Evolutionary conservation across 164 flowering plant species (phyloP).

Genomic region (Echeveria elegans): DNA sequence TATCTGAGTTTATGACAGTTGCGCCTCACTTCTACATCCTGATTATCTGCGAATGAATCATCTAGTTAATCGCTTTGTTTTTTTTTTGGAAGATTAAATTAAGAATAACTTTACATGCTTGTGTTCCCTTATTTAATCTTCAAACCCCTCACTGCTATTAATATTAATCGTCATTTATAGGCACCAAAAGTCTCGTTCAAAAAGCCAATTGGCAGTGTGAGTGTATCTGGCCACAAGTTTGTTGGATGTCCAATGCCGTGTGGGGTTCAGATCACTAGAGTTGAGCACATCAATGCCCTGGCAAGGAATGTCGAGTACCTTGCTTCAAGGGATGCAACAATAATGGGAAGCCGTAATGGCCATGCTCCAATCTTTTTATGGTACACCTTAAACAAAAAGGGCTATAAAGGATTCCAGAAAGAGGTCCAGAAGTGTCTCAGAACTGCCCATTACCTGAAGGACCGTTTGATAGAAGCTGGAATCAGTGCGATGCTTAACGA

Average conservation of each 20-base stretch:
- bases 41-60: background rate
- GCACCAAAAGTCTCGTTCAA: slow-evolving; percentile 90
- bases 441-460: slow-evolving; percentile 85
- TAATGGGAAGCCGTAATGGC: slow-evolving; percentile 95
- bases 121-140: no score
- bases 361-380: slow-evolving; percentile 94
- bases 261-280: slow-evolving; percentile 84
- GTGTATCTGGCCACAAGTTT: slow-evolving; percentile 96
- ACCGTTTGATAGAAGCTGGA: slow-evolving; percentile 55
- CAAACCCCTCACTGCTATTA: no score
- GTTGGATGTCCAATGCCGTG: slow-evolving; percentile 99
- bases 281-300: slow-evolving; percentile 77
- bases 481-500: slow-evolving; percentile 91
- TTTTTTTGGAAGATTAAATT: background rate
- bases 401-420: slow-evolving; percentile 86
- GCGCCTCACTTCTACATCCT: background rate
- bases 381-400: slow-evolving; percentile 87
- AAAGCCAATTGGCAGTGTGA: slow-evolving; percentile 95
- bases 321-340: slow-evolving; percentile 95
- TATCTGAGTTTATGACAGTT: background rate
- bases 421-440: slow-evolving; percentile 90
- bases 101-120: background rate
- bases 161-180: slow-evolving; percentile 24
- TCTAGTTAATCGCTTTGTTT: background rate
- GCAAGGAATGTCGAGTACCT: slow-evolving; percentile 91